Evolutionary conservation across 2,329 filamentous ascomycete species (phyloP), one percentile per base, ranked within the genome.

Genomic region (Coniosporium uncinatum): DNA sequence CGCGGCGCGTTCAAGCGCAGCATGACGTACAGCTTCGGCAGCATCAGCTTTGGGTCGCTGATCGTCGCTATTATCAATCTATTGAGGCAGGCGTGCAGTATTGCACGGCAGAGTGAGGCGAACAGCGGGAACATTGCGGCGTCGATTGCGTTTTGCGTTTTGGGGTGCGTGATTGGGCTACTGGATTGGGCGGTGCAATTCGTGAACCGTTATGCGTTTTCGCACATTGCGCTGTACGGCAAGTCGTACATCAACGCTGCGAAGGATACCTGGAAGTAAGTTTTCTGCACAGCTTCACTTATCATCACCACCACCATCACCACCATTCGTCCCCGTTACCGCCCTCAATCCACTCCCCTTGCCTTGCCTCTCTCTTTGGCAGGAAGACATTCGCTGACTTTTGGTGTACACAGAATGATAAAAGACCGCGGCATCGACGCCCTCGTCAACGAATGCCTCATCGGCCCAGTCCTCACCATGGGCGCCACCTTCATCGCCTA

Each of bases 131-230:
- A 91, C 50, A 70, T 88, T 1, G 45, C 89, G 1, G 80, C 74
- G 1, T 63, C 65, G 32, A 77, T 86, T 40, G 56, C 86, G 21
- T 87, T 88, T 59, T 94, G 88, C 59, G 59, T 88, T 37, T 64
- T 95, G 1, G 78, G 82, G 13, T 95, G 88, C 58, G 57, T 96
- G 36, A 81, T 96, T 42, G 68, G 76, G 3, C 55, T 95, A 2
- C 66, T 96, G 2, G 79, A 95, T 50, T 96, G 91, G 89, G 83
- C 83, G 1, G 79, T 93, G 1, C 75, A 88, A 49, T 93, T 95
- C 55, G 73, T 95, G 65, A 97, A 97, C 65, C 81, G 88, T 52
- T 95, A 94, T 52, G 89, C 89, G 1, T 95, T 94, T 63, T 89
- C 82, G 22, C 88, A 96, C 57, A 95, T 97, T 55, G 89, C 91